phyloP scores from a whole-genome alignment of 768 basidiomycete species.

The Tubosaeta brunneosetosa region DNA sequence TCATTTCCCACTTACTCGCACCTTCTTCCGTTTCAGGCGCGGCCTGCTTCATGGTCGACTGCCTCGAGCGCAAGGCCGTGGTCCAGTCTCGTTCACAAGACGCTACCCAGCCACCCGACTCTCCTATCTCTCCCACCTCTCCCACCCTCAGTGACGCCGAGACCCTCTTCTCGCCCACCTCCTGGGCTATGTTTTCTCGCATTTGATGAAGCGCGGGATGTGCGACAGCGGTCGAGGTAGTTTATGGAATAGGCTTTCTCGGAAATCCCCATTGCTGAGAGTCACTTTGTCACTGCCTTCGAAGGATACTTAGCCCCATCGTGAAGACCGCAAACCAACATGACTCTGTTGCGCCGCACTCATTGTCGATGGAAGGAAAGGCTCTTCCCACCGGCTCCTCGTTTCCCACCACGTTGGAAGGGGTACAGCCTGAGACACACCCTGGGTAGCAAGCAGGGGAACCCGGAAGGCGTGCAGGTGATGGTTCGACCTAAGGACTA shows the following conservation, averaged over 20 bases:
- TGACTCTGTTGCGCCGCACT: not conserved
- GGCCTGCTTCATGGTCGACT: too few relatives aligned
- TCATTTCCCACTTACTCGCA: too few relatives aligned
- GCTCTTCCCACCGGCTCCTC: conserved; percentile 1
- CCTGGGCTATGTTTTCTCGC: conserved; percentile 57
- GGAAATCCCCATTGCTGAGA: conserved; percentile 42
- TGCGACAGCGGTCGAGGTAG: conserved; percentile 58
- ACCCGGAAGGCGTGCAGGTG: too few relatives aligned
- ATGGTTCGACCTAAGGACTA: too few relatives aligned
- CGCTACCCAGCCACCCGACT: too few relatives aligned
- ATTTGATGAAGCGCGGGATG: conserved; percentile 42
- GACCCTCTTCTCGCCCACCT: conserved; percentile 34
- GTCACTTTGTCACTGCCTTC: conserved; percentile 44
- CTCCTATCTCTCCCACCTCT: too few relatives aligned
- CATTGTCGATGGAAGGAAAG: conserved; percentile 4
- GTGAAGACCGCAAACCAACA: conserved; percentile 9
- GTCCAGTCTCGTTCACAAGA: too few relatives aligned
- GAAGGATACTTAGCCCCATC: conserved; percentile 31
- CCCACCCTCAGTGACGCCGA: too few relatives aligned
- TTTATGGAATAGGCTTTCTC: conserved; percentile 39
- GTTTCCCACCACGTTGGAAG: conserved; percentile 35
- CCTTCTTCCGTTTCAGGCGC: too few relatives aligned
- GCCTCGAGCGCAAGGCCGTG: too few relatives aligned
- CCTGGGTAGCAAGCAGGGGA: too few relatives aligned
- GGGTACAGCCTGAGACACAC: too few relatives aligned